Percentiles rank a stretch among this genome's conserved stretches.
phyloP scores from a whole-genome alignment of 2,329 filamentous ascomycete genomes.

The Hypoxylon sp. region DNA sequence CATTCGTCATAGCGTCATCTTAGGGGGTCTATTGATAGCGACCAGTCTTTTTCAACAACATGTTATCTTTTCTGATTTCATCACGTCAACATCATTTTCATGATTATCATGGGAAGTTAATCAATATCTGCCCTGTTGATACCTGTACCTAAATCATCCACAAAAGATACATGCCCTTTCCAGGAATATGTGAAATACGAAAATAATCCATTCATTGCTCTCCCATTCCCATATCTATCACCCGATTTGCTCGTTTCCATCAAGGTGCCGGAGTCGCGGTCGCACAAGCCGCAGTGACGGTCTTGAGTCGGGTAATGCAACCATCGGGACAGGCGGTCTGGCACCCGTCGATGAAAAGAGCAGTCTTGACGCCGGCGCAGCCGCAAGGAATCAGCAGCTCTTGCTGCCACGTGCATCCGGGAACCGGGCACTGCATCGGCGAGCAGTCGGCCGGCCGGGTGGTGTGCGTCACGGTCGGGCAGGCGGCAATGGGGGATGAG shows the following conservation, averaged over 20 bases:
- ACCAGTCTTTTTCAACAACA: neutral
- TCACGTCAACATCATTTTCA: constrained; percentile 14
- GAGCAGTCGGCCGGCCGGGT: constrained; percentile 51
- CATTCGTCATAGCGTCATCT: constrained; percentile 33
- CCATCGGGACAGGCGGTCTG: constrained; percentile 50
- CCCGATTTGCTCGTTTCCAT: neutral
- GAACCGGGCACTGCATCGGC: constrained; percentile 52
- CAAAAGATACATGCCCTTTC: neutral
- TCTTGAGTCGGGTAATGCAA: constrained; percentile 51
- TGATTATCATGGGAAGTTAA: constrained; percentile 5
- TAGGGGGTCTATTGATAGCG: constrained; percentile 9
- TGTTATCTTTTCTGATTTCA: constrained; percentile 1
- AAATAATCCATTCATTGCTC: neutral
- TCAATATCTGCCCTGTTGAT: constrained; percentile 7
- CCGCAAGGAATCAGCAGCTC: constrained; percentile 52
- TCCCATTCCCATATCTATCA: neutral
- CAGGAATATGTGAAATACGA: neutral
- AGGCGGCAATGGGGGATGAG: constrained; percentile 37
- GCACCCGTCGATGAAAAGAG: constrained; percentile 53
- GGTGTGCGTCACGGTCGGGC: constrained; percentile 52
- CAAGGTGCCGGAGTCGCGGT: constrained; percentile 12
- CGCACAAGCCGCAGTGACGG: constrained; percentile 46
- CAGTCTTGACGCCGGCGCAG: constrained; percentile 50
- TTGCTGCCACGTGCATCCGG: constrained; percentile 49
- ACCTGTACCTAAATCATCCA: constrained; percentile 1